Evolutionary conservation across 306 rosid genomes (phyloP).

Genomic region (Dryas alaskensis): DNA sequence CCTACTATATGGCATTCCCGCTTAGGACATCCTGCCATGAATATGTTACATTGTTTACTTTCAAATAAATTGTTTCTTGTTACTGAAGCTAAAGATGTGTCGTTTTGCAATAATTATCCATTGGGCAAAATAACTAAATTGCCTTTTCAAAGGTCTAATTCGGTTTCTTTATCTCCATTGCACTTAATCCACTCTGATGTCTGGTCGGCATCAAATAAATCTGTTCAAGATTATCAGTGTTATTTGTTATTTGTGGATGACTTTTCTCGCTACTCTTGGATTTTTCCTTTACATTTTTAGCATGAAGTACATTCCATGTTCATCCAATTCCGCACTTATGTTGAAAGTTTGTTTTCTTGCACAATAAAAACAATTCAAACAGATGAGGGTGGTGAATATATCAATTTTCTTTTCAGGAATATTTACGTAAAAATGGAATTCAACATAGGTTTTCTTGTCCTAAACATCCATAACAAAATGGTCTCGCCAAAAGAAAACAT

Average conservation of each 20-base stretch:
- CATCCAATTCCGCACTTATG: neutral
- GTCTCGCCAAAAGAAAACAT: neutral
- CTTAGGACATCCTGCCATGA: too few relatives aligned
- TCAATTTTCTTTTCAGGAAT: neutral
- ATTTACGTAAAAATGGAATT: neutral
- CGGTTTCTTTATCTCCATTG: too few relatives aligned
- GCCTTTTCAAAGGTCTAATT: too few relatives aligned
- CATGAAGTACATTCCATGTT: neutral
- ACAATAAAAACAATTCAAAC: neutral
- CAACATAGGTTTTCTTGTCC: neutral
- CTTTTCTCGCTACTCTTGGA: neutral
- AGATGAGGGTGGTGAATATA: neutral
- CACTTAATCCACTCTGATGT: too few relatives aligned
- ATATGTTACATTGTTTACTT: too few relatives aligned
- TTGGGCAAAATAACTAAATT: too few relatives aligned
- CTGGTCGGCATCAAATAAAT: too few relatives aligned
- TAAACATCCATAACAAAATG: neutral
- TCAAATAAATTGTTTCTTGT: too few relatives aligned
- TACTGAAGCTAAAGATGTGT: too few relatives aligned
- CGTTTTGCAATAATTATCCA: too few relatives aligned
- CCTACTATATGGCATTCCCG: too few relatives aligned
- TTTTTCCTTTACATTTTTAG: neutral
- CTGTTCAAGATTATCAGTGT: neutral
- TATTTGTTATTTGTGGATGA: neutral
- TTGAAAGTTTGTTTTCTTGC: neutral